phyloP scores from a whole-genome alignment of 2,329 filamentous ascomycete genomes.

The Thelonectria blattea region DNA sequence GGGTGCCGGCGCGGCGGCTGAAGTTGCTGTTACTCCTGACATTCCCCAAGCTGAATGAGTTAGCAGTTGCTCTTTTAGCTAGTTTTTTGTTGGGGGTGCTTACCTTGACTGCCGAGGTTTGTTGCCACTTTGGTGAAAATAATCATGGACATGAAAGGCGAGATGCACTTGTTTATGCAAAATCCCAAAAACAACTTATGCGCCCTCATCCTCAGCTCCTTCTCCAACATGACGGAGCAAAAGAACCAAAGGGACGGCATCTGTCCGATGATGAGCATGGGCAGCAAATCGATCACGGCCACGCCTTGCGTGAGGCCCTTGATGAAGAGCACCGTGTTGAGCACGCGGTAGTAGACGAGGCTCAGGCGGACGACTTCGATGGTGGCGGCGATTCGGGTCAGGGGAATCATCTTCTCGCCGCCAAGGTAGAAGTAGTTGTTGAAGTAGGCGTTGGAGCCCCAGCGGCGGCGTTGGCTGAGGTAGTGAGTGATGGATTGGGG shows the following conservation, averaged over 20 bases:
- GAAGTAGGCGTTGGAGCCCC: slow-evolving; percentile 46
- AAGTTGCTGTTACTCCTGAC: slow-evolving; percentile 27
- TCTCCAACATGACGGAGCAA: slow-evolving; percentile 26
- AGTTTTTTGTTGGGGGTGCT: neutral
- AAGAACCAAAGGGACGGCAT: slow-evolving; percentile 30
- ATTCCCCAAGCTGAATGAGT: slow-evolving; percentile 27
- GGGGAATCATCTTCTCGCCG: slow-evolving; percentile 47
- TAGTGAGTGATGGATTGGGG: slow-evolving; percentile 44
- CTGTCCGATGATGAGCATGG: slow-evolving; percentile 29
- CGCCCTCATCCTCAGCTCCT: slow-evolving; percentile 20
- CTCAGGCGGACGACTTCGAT: slow-evolving; percentile 42
- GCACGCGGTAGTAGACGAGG: slow-evolving; percentile 43
- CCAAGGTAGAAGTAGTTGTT: slow-evolving; percentile 45
- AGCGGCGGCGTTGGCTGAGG: slow-evolving; percentile 42
- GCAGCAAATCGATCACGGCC: slow-evolving; percentile 23
- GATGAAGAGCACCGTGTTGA: slow-evolving; percentile 42
- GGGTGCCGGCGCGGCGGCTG: slow-evolving; percentile 23
- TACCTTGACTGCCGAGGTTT: slow-evolving; percentile 30
- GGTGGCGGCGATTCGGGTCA: slow-evolving; percentile 40
- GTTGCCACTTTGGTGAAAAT: slow-evolving; percentile 36
- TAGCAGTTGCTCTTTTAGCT: neutral
- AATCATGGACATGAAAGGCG: slow-evolving; percentile 29
- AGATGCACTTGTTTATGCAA: slow-evolving; percentile 30
- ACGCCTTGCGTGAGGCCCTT: slow-evolving; percentile 11
- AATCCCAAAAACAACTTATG: slow-evolving; percentile 30